Conservation (phyloP, 495 filamentous ascomycete species). For the Tuber umbilicatum region DNA sequence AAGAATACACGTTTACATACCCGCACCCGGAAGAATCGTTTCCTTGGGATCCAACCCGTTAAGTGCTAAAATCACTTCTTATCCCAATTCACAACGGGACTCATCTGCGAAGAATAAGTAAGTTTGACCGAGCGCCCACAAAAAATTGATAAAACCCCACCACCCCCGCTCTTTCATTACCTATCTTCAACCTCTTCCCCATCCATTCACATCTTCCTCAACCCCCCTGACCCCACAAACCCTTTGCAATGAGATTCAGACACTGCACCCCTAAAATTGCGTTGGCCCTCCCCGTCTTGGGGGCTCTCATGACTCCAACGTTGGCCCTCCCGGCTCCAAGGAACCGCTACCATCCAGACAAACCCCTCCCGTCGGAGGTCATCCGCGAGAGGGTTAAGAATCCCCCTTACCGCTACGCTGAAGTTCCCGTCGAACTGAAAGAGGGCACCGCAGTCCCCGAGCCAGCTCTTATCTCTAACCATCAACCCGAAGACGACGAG, state of each 20-base stretch:
- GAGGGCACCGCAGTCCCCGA: background rate
- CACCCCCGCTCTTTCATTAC: background rate
- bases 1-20: constrained; percentile 1
- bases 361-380: background rate
- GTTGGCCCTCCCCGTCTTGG: constrained; percentile 1
- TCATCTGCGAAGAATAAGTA: background rate
- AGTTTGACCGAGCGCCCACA: background rate
- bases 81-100: background rate
- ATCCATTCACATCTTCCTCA: background rate
- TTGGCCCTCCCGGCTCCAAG: background rate
- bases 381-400: background rate
- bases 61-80: background rate
- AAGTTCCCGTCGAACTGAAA: background rate
- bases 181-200: background rate
- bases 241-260: background rate
- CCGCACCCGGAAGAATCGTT: background rate
- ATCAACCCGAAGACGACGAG: background rate
- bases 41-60: background rate
- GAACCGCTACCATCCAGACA: background rate
- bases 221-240: background rate
- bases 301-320: background rate
- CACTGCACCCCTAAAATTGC: background rate
- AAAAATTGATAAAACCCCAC: background rate
- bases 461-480: background rate
- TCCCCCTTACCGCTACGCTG: background rate